Evolutionary conservation across 2,329 filamentous ascomycete species (phyloP).

Genomic region (Claviceps fusiformis): DNA sequence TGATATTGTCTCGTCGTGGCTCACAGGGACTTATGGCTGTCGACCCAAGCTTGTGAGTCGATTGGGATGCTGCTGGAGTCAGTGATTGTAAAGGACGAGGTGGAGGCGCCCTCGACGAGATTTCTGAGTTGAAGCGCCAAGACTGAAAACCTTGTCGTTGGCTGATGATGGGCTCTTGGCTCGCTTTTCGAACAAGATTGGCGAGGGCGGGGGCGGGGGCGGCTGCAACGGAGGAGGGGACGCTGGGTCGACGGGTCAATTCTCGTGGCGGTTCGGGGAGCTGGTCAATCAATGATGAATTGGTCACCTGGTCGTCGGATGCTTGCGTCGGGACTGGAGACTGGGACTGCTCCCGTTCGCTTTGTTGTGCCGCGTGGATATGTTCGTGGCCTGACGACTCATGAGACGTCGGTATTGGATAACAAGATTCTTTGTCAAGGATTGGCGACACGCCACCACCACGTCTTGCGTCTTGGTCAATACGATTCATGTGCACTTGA

Average conservation of each 20-base stretch:
- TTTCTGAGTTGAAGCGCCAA: slow-evolving; percentile 13
- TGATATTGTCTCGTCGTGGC: slow-evolving; percentile 6
- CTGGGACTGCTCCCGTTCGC: slow-evolving; percentile 7
- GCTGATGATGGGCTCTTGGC: not conserved
- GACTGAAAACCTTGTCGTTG: slow-evolving; percentile 10
- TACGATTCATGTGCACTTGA: not conserved
- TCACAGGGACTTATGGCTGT: slow-evolving; percentile 13
- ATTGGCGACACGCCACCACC: not conserved
- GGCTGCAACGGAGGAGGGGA: not conserved
- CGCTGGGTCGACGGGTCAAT: not conserved
- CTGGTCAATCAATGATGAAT: slow-evolving; percentile 4
- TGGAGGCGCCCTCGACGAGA: slow-evolving; percentile 9
- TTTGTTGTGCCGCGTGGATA: not conserved
- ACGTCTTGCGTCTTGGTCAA: not conserved
- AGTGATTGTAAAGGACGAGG: slow-evolving; percentile 11
- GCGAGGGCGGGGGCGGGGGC: not conserved
- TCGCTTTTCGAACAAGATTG: not conserved
- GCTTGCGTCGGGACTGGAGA: not conserved
- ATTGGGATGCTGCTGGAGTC: slow-evolving; percentile 9
- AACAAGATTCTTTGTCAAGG: not conserved
- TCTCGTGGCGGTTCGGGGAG: slow-evolving; percentile 1
- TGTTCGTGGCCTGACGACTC: not conserved
- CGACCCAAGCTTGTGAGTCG: slow-evolving; percentile 5
- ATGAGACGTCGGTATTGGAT: not conserved
- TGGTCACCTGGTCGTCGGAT: not conserved